Conservation (phyloP, 2,329 filamentous ascomycete genomes). For the Alternaria sp. region DNA sequence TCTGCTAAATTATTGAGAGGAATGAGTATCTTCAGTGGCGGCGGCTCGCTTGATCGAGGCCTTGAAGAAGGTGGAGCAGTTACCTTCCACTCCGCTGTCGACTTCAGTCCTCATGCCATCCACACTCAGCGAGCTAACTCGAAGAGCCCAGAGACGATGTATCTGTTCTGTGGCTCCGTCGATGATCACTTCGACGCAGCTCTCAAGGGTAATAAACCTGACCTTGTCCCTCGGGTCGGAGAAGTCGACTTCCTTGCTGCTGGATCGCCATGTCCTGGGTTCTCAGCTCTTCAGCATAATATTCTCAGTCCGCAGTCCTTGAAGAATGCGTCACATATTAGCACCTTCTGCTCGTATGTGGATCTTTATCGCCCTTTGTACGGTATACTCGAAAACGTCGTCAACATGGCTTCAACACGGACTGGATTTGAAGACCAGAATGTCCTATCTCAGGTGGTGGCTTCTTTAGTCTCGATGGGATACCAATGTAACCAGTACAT, state of each 20-base stretch:
- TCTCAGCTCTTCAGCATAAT: slow-evolving; percentile 68
- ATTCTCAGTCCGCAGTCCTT: slow-evolving; percentile 62
- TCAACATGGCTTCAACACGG: slow-evolving; percentile 64
- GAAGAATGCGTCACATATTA: slow-evolving; percentile 77
- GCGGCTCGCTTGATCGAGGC: slow-evolving; percentile 77
- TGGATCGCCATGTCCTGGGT: slow-evolving; percentile 80
- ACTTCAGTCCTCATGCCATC: slow-evolving; percentile 67
- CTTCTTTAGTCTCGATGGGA: slow-evolving; percentile 74
- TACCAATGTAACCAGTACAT: slow-evolving; percentile 75
- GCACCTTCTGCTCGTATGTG: slow-evolving; percentile 75
- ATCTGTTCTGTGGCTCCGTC: slow-evolving; percentile 73
- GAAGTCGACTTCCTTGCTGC: slow-evolving; percentile 73
- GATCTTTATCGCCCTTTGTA: slow-evolving; percentile 79
- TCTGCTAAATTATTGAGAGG: slow-evolving; percentile 46
- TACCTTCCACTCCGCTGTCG: slow-evolving; percentile 70
- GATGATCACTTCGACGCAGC: slow-evolving; percentile 67
- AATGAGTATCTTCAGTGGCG: slow-evolving; percentile 78
- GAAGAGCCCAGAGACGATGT: slow-evolving; percentile 47
- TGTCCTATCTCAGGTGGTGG: slow-evolving; percentile 75
- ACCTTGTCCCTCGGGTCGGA: slow-evolving; percentile 63
- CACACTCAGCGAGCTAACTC: slow-evolving; percentile 77
- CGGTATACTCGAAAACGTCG: slow-evolving; percentile 78
- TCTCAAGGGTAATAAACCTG: slow-evolving; percentile 56
- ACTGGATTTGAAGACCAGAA: slow-evolving; percentile 61
- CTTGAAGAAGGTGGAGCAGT: slow-evolving; percentile 74